Conservation (phyloP, 768 basidiomycete genomes). For the Tricholomella constricta region DNA sequence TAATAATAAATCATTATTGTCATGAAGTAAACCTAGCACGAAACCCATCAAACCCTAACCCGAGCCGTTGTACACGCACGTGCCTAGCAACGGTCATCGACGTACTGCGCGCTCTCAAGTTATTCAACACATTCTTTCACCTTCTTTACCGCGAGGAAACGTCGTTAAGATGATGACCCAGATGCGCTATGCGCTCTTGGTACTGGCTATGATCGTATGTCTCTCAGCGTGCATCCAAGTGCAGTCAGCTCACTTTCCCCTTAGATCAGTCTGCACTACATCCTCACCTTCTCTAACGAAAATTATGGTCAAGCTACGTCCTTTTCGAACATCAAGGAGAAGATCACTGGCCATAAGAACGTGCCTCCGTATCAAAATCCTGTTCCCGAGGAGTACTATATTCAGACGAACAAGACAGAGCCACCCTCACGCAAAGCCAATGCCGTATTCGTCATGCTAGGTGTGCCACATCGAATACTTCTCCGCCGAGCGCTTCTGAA, state of each 20-base stretch:
- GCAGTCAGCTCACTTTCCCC: neutral
- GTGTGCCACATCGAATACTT: constrained; percentile 25
- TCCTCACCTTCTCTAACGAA: constrained; percentile 66
- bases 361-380: constrained; percentile 56
- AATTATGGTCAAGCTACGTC: constrained; percentile 64
- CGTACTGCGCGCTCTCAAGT: constrained; percentile 7
- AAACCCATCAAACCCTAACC: too few relatives aligned
- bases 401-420: constrained; percentile 35
- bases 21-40: too few relatives aligned
- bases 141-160: constrained; percentile 10
- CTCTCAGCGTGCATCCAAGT: neutral
- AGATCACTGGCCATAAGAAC: constrained; percentile 27
- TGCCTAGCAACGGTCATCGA: neutral
- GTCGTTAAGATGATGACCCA: constrained; percentile 52
- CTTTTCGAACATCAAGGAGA: constrained; percentile 42
- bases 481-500: neutral
- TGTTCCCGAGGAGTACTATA: constrained; percentile 62
- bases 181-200: constrained; percentile 55
- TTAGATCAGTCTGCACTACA: constrained; percentile 61
- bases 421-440: constrained; percentile 67
- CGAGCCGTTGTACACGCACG: neutral
- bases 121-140: constrained; percentile 1
- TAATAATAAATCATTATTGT: too few relatives aligned
- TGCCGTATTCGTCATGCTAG: constrained; percentile 81
- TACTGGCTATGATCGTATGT: constrained; percentile 48